Base-by-base conservation (phyloP, 805 yeast genomes). In the Ogataea degrootiae region DNA sequence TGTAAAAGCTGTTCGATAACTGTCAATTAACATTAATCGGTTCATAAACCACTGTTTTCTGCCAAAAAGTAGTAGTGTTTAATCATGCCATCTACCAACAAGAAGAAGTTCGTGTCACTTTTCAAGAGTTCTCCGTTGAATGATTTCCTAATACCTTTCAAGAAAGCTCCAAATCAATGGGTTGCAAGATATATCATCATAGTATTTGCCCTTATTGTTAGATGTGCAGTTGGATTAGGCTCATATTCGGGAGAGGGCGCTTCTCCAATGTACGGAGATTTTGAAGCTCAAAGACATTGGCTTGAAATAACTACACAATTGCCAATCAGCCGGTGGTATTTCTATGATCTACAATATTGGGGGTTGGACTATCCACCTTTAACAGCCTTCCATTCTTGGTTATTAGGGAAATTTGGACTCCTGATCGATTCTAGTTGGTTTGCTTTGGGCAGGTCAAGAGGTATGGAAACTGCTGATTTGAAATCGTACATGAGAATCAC, bases 221-320 rank as follows among this genome's bases (percentile, higher is more conserved):
- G 96, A 53, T 76, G 87, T 45, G 96, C 96, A 1, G 83, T 92
- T 21, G 96, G 97, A 0, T 71, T 91, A 35, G 99, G 98, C 0
- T 76, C 89, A 5, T 91, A 80, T 61, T 88, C 96, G 21, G 99
- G 99, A 0, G 63, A 66, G 51, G 68, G 68, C 8, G 69, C 73
- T 1, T 81, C 86, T 8, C 98, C 98, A 5, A 79, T 88, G 79
- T 82, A 72, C 70, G 99, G 99, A 6, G 99, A 94, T 63, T 92
- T 94, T 60, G 99, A 94, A 65, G 98, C 98, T 0, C 99, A 94
- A 65, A 77, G 99, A 55, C 99, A 92, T 65, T 94, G 99, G 99
- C 76, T 94, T 79, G 99, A 94, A 63, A 72, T 92, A 45, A 92
- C 98, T 0, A 80, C 74, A 37, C 80, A 82, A 56, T 64, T 91